phyloP scores from a whole-genome alignment of 2,329 filamentous ascomycete species.

The Xylaria sp. region DNA sequence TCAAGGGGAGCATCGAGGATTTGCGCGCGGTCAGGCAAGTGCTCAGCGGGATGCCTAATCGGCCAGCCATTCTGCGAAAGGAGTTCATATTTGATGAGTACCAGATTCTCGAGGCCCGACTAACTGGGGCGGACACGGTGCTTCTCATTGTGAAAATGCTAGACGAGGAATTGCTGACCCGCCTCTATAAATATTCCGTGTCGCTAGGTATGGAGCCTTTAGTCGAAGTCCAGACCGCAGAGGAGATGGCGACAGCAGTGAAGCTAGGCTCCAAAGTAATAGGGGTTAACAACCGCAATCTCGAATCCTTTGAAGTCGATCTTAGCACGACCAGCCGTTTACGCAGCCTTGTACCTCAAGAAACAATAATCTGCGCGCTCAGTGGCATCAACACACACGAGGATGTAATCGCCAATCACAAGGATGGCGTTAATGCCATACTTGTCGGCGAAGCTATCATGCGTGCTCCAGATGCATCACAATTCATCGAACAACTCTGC shows the following conservation, averaged over 20 bases:
- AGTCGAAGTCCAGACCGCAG: conserved; percentile 93
- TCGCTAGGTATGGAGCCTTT: conserved; percentile 96
- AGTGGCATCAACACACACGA: conserved; percentile 92
- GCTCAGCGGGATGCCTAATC: conserved; percentile 89
- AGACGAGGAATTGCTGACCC: conserved; percentile 75
- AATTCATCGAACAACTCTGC: conserved; percentile 87
- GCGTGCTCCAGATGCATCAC: conserved; percentile 83
- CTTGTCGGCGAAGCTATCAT: conserved; percentile 96
- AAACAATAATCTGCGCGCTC: conserved; percentile 89
- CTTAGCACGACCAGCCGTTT: conserved; percentile 90
- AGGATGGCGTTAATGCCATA: conserved; percentile 90
- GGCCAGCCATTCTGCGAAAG: conserved; percentile 91
- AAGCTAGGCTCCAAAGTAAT: conserved; percentile 90
- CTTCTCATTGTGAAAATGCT: conserved; percentile 99
- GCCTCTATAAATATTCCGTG: conserved; percentile 87
- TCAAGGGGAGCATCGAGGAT: conserved; percentile 97
- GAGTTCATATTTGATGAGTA: conserved; percentile 99
- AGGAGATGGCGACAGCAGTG: conserved; percentile 91
- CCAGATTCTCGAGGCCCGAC: conserved; percentile 92
- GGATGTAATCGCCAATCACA: conserved; percentile 88
- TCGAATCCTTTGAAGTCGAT: conserved; percentile 97
- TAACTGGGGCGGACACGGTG: conserved; percentile 94
- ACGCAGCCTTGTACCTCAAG: conserved; percentile 85
- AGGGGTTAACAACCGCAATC: conserved; percentile 96
- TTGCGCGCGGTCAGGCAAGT: conserved; percentile 87